phyloP scores from a whole-genome alignment of 176 grass and related monocot species.

The Canna indica region DNA sequence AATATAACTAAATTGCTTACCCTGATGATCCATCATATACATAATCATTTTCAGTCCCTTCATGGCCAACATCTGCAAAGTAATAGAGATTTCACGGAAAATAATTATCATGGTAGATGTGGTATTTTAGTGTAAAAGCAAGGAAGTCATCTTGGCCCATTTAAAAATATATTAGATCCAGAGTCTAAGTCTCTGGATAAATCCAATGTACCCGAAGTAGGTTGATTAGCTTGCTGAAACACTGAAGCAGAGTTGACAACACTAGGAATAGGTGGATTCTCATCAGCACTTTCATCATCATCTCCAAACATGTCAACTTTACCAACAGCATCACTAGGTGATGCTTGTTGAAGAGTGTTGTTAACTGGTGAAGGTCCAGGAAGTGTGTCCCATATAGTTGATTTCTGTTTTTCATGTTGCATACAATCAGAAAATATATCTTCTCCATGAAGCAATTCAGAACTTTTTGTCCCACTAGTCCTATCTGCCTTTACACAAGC shows the following conservation, averaged over 20 bases:
- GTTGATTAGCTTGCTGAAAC: constrained; percentile 24
- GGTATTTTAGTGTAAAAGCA: not conserved
- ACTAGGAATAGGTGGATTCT: constrained; percentile 31
- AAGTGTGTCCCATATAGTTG: constrained; percentile 42
- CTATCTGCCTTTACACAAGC: constrained; percentile 43
- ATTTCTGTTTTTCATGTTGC: constrained; percentile 31
- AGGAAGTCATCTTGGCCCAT: not conserved
- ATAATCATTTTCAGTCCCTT: constrained; percentile 59
- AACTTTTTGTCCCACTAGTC: constrained; percentile 23
- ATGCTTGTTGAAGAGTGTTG: constrained; percentile 23
- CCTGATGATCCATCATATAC: constrained; percentile 67
- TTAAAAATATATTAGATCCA: constrained; percentile 8
- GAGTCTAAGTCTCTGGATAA: not conserved
- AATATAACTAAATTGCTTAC: constrained; percentile 32
- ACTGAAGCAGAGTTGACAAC: constrained; percentile 24
- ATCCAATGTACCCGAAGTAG: constrained; percentile 26
- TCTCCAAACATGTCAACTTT: constrained; percentile 87
- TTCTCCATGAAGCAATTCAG: constrained; percentile 13
- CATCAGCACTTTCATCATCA: constrained; percentile 47
- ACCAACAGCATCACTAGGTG: constrained; percentile 39
- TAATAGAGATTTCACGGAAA: constrained; percentile 1
- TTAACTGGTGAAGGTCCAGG: constrained; percentile 36
- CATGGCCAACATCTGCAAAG: constrained; percentile 50
- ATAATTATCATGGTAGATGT: not conserved
- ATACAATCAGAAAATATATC: constrained; percentile 37